These are phyloP conservation scores for Balakata baccata DNA, from an alignment of 345 rosid genomes.

Conservation along the genomic window DNA sequence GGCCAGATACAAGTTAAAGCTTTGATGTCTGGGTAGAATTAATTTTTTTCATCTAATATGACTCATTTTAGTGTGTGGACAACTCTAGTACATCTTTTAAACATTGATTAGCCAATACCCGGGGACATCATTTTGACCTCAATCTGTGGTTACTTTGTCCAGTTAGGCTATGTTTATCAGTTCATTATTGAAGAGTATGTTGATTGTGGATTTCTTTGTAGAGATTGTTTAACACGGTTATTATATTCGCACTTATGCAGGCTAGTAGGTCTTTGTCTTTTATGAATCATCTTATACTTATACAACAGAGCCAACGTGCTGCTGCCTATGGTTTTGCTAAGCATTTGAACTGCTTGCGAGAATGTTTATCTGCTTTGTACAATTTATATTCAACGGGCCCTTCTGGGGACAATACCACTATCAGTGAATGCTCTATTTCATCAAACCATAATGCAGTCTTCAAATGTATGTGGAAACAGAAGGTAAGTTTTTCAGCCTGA, in stretches of 20 bases:
- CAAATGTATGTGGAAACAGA: constrained; percentile 74
- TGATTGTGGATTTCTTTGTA: neutral
- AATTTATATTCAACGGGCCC: constrained; percentile 37
- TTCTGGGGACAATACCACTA: constrained; percentile 20
- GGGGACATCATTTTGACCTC: neutral
- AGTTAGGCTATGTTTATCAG: neutral
- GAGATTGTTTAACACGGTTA: neutral
- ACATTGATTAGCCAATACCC: neutral
- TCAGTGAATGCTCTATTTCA: constrained; percentile 41
- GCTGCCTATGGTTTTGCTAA: constrained; percentile 57
- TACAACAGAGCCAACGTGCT: constrained; percentile 71
- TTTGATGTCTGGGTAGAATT: neutral
- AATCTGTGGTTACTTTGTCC: neutral
- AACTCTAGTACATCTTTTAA: neutral
- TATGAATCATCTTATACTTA: constrained; percentile 68
- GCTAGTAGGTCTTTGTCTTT: constrained; percentile 63
- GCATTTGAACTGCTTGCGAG: constrained; percentile 44
- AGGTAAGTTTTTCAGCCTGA: constrained; percentile 44
- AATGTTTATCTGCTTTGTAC: constrained; percentile 39
- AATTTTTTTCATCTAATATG: neutral
- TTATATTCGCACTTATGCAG: constrained; percentile 38
- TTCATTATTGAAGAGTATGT: neutral
- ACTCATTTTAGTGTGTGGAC: neutral
- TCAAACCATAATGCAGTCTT: constrained; percentile 47
- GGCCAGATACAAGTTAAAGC: neutral